A percentile compares a stretch with the other conserved stretches of the same genome.
phyloP scores from a whole-genome alignment of 345 rosid genomes.

The Atalantia buxifolia region DNA sequence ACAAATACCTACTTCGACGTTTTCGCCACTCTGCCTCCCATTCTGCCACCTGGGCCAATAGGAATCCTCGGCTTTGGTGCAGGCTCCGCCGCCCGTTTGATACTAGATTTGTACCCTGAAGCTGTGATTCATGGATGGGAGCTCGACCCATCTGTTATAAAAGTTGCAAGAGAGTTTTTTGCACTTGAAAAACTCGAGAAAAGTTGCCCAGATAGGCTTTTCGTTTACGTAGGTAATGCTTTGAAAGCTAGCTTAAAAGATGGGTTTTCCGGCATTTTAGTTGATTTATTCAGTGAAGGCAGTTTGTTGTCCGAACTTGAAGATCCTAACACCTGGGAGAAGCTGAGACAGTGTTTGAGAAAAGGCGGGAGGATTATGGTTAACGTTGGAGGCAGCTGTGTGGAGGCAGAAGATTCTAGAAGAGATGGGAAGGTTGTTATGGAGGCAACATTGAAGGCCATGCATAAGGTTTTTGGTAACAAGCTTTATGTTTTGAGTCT shows the following conservation, averaged over 20 bases:
- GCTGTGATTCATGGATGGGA: slow-evolving; percentile 79
- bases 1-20: slow-evolving; percentile 84
- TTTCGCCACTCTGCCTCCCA: slow-evolving; percentile 74
- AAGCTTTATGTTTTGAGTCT: slow-evolving; percentile 48
- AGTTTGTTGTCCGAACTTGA: slow-evolving; percentile 82
- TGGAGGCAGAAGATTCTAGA: slow-evolving; percentile 62
- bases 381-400: slow-evolving; percentile 70
- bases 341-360: slow-evolving; percentile 50
- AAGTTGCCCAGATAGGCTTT: slow-evolving; percentile 48
- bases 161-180: slow-evolving; percentile 76
- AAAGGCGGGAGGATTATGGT: slow-evolving; percentile 70
- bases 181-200: slow-evolving; percentile 66
- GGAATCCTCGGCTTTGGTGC: slow-evolving; percentile 90
- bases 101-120: slow-evolving; percentile 66
- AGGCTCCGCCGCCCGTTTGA: slow-evolving; percentile 64
- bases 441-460: slow-evolving; percentile 67
- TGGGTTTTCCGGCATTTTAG: slow-evolving; percentile 64
- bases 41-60: slow-evolving; percentile 68
- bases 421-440: slow-evolving; percentile 67
- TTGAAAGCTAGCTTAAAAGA: slow-evolving; percentile 43
- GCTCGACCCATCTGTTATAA: slow-evolving; percentile 76
- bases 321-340: slow-evolving; percentile 66
- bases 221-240: slow-evolving; percentile 66
- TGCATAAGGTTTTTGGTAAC: slow-evolving; percentile 55
- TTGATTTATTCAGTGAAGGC: slow-evolving; percentile 70